Evolutionary conservation across 164 flowering plant genomes (phyloP).

Genomic region (Euptelea pleiosperma): DNA sequence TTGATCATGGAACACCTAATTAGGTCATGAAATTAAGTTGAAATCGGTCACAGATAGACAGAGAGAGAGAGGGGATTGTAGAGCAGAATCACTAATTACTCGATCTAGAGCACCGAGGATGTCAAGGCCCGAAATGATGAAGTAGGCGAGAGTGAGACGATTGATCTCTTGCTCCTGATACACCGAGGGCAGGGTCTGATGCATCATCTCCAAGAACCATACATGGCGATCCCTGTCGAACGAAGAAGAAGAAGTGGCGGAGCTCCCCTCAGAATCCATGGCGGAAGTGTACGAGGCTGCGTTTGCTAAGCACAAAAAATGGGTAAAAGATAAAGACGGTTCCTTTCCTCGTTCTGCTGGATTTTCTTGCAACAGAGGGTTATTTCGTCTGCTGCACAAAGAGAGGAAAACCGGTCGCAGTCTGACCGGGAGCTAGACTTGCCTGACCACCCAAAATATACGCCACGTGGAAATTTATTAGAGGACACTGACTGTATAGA

Average conservation of each 20-base stretch:
- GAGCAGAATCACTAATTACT: slow-evolving; percentile 22
- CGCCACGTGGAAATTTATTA: too few relatives aligned
- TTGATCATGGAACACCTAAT: background rate
- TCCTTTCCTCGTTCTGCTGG: too few relatives aligned
- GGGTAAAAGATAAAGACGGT: too few relatives aligned
- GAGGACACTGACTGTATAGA: too few relatives aligned
- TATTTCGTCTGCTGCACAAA: too few relatives aligned
- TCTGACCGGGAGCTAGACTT: too few relatives aligned
- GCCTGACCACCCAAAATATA: too few relatives aligned
- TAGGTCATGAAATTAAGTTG: background rate
- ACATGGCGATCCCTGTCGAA: slow-evolving; percentile 75
- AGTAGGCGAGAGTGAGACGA: slow-evolving; percentile 87
- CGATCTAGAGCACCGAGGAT: slow-evolving; percentile 64
- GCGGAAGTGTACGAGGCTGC: slow-evolving; percentile 14
- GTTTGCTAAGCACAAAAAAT: too few relatives aligned
- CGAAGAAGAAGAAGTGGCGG: background rate
- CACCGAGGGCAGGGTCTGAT: slow-evolving; percentile 44
- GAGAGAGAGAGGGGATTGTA: background rate
- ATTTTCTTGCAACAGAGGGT: too few relatives aligned
- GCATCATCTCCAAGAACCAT: slow-evolving; percentile 66
- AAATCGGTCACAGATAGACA: background rate
- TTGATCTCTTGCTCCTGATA: slow-evolving; percentile 87
- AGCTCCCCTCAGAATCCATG: slow-evolving; percentile 15
- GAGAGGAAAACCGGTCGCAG: too few relatives aligned
- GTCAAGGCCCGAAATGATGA: slow-evolving; percentile 75